phyloP scores from a whole-genome alignment of 768 basidiomycete genomes.

The Podaxis mareebaensis region DNA sequence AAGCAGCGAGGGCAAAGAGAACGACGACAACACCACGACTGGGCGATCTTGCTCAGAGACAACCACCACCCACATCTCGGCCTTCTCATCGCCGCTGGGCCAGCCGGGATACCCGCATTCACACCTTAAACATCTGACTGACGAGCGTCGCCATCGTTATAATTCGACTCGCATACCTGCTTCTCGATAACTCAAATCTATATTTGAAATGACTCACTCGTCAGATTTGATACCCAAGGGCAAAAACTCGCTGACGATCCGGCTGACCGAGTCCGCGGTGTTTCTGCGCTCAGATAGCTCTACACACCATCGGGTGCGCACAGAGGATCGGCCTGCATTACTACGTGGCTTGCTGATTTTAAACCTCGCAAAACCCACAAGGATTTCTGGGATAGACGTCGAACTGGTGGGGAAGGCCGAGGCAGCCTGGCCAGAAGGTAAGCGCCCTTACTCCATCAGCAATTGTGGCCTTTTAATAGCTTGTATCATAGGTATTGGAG shows the following conservation, averaged over 20 bases:
- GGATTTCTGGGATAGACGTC: slow-evolving; percentile 83
- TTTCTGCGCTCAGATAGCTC: slow-evolving; percentile 58
- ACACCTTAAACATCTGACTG: neutral
- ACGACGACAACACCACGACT: neutral
- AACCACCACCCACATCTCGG: neutral
- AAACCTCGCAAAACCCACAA: slow-evolving; percentile 69
- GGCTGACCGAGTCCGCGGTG: slow-evolving; percentile 73
- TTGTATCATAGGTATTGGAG: slow-evolving; percentile 55
- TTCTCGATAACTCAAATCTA: neutral
- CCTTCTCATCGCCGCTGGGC: neutral
- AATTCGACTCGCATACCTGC: neutral
- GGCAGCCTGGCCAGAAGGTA: slow-evolving; percentile 88
- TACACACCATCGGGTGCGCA: slow-evolving; percentile 21
- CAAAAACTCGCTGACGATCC: slow-evolving; percentile 53
- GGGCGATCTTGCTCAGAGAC: neutral
- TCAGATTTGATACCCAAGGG: slow-evolving; percentile 16
- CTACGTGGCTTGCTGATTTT: slow-evolving; percentile 65
- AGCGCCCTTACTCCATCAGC: slow-evolving; percentile 5
- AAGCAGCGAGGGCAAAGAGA: neutral
- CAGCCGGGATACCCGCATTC: neutral
- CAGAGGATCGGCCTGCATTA: slow-evolving; percentile 45
- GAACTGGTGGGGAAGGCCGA: slow-evolving; percentile 70
- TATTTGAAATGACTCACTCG: neutral
- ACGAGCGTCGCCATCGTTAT: neutral
- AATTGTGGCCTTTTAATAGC: slow-evolving; percentile 1